Conservation (phyloP, 163 green algal species). For the Dunaliella salina region DNA sequence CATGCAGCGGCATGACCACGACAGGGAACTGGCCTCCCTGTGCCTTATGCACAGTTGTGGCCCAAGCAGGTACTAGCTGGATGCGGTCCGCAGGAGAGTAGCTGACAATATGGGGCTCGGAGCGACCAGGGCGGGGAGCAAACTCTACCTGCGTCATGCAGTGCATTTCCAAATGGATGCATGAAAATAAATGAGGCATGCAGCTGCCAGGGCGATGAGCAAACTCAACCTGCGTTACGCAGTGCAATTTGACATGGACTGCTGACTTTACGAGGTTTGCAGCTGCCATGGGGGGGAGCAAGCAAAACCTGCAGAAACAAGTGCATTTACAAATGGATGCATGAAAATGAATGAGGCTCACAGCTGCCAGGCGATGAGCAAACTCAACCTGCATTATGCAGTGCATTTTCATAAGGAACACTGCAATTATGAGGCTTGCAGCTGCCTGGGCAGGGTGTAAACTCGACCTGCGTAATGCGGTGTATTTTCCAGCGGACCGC, state of each 20-base stretch:
- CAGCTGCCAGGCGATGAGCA: neutral
- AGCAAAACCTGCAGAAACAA: neutral
- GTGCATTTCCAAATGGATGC: neutral
- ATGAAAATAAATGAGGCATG: neutral
- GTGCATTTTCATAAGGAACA: too few relatives aligned
- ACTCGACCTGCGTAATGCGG: constrained; percentile 14
- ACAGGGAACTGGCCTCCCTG: constrained; percentile 74
- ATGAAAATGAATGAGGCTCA: neutral
- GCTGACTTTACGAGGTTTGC: neutral
- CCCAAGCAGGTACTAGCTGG: constrained; percentile 68
- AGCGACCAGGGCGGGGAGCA: constrained; percentile 1
- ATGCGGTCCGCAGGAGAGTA: constrained; percentile 35
- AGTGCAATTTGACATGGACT: neutral
- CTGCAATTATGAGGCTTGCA: neutral
- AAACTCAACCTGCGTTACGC: neutral
- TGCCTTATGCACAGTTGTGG: constrained; percentile 83
- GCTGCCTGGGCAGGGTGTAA: constrained; percentile 5
- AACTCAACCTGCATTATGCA: neutral
- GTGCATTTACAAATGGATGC: too few relatives aligned
- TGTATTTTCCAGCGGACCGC: neutral
- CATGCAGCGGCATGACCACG: constrained; percentile 66
- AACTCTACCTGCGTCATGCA: constrained; percentile 5
- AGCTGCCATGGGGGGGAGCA: neutral
- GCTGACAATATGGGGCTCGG: neutral
- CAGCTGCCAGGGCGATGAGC: neutral